A percentile compares a stretch with the other conserved stretches of the same genome.
These are phyloP conservation scores for Rhizopogon sp. DNA, from an alignment of 768 basidiomycete genomes.

Conservation along the genomic window DNA sequence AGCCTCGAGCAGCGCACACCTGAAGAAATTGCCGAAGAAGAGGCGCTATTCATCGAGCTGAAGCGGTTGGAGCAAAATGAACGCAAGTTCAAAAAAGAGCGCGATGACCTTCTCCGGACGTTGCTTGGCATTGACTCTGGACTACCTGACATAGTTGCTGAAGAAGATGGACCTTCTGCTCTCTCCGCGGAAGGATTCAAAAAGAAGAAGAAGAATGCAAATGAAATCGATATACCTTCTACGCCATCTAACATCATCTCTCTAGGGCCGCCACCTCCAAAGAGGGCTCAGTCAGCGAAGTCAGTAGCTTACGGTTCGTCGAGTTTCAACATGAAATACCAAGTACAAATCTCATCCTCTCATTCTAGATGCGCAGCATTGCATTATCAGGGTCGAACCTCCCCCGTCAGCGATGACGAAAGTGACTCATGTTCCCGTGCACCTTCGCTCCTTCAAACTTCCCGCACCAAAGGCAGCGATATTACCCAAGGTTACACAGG, in stretches of 20 bases:
- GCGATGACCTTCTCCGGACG: slow-evolving; percentile 82
- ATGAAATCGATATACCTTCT: slow-evolving; percentile 29
- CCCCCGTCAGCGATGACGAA: slow-evolving; percentile 51
- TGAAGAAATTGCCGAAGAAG: slow-evolving; percentile 91
- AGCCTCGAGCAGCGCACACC: slow-evolving; percentile 87
- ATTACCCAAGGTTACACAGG: slow-evolving; percentile 70
- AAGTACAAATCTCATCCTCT: slow-evolving; percentile 11
- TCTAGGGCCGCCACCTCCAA: slow-evolving; percentile 31
- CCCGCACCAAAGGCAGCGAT: slow-evolving; percentile 72
- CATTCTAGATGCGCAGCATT: slow-evolving; percentile 57
- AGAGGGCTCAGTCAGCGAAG: slow-evolving; percentile 41
- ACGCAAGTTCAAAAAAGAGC: slow-evolving; percentile 78
- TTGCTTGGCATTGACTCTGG: slow-evolving; percentile 87
- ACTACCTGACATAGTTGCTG: slow-evolving; percentile 58
- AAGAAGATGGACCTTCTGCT: slow-evolving; percentile 55
- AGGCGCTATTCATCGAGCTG: slow-evolving; percentile 88
- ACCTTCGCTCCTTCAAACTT: slow-evolving; percentile 83
- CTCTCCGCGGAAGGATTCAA: slow-evolving; percentile 43
- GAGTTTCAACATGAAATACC: neutral
- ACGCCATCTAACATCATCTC: slow-evolving; percentile 33
- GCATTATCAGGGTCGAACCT: slow-evolving; percentile 66
- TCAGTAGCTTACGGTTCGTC: slow-evolving; percentile 54
- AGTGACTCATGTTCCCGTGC: slow-evolving; percentile 71
- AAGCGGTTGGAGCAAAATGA: slow-evolving; percentile 95
- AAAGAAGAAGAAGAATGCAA: slow-evolving; percentile 45